Conservation (phyloP, 2,329 filamentous ascomycete species). For the Pseudogymnoascus sp. region DNA sequence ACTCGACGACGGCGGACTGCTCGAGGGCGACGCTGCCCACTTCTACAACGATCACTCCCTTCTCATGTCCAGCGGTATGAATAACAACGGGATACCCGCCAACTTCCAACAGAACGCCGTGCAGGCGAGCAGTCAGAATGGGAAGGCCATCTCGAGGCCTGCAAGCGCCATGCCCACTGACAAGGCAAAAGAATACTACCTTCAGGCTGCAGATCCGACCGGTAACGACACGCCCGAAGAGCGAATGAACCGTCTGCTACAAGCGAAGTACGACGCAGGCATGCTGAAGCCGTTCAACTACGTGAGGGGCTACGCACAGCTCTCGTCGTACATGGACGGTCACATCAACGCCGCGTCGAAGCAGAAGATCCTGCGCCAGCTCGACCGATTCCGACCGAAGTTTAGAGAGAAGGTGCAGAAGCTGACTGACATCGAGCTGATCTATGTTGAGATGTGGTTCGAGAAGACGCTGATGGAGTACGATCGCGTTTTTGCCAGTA, state of each 20-base stretch:
- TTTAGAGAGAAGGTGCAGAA: slow-evolving; percentile 92
- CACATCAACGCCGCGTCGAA: slow-evolving; percentile 77
- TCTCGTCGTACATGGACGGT: slow-evolving; percentile 86
- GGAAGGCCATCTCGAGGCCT: slow-evolving; percentile 53
- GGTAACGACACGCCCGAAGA: slow-evolving; percentile 83
- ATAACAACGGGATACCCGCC: slow-evolving; percentile 30
- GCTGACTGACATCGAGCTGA: slow-evolving; percentile 86
- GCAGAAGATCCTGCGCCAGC: slow-evolving; percentile 82
- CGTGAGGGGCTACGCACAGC: slow-evolving; percentile 84
- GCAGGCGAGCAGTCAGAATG: slow-evolving; percentile 35
- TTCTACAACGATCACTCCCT: slow-evolving; percentile 50
- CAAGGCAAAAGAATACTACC: slow-evolving; percentile 81
- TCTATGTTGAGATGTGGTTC: slow-evolving; percentile 99
- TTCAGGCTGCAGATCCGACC: slow-evolving; percentile 91
- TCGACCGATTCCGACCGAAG: slow-evolving; percentile 89
- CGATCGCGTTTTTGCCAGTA: slow-evolving; percentile 95
- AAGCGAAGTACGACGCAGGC: slow-evolving; percentile 93
- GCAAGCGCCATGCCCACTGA: slow-evolving; percentile 49
- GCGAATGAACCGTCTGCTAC: slow-evolving; percentile 88
- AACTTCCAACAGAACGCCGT: slow-evolving; percentile 29
- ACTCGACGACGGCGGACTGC: slow-evolving; percentile 71
- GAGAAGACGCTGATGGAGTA: slow-evolving; percentile 95
- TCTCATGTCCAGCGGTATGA: slow-evolving; percentile 40
- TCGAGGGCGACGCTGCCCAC: slow-evolving; percentile 59
- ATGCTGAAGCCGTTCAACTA: slow-evolving; percentile 97